Base-by-base conservation (phyloP, 1,284 basidiomycete species). In the Sanghuangporus baumii region DNA sequence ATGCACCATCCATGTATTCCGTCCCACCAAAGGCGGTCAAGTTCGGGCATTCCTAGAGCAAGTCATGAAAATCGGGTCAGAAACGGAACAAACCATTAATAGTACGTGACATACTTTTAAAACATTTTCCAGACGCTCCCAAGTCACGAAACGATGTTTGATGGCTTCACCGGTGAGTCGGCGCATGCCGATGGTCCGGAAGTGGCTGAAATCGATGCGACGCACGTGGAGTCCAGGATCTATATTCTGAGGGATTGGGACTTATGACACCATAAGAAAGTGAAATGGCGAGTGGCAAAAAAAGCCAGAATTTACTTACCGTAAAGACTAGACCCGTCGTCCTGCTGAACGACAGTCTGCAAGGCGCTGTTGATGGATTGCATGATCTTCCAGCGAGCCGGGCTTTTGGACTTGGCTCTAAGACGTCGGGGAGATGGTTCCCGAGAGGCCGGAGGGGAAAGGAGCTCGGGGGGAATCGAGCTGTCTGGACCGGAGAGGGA, bases 1-100 rank as follows among this genome's bases (percentile, higher is more conserved):
- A 78, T 0, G 94, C 88, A 1, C 93, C 92, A 69, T 97, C 94
- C 90, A 97, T 96, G 72, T 96, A 97, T 73, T 96, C 94, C 0
- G 94, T 96, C n/a, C 93, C 93, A 36, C 93, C 93, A 67, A 96
- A 91, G 2, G 87, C 81, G 12, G 80, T 80, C 26, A 96, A 78
- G 69, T 91, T 93, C 0, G 92, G 92, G 74, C 89, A 86, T 81
- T 95, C 93, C 91, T 94, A 68, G 41, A 61, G 50, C 41, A 63
- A 8, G 14, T 43, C 20, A 57, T 43, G 52, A 48, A 34, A 55
- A 41, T 18, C 3, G 41, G 31, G 9, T 16, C 43, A 61, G 11
- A 31, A 46, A 48, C 18, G 48, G 16, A 9, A 31, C n/a, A 20
- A 23, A 14, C 9, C 14, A 16, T 12, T 34, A 26, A 59, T 61